Evolutionary conservation across 306 rosid genomes (phyloP).

Genomic region (Chamaecrista fasciculata): DNA sequence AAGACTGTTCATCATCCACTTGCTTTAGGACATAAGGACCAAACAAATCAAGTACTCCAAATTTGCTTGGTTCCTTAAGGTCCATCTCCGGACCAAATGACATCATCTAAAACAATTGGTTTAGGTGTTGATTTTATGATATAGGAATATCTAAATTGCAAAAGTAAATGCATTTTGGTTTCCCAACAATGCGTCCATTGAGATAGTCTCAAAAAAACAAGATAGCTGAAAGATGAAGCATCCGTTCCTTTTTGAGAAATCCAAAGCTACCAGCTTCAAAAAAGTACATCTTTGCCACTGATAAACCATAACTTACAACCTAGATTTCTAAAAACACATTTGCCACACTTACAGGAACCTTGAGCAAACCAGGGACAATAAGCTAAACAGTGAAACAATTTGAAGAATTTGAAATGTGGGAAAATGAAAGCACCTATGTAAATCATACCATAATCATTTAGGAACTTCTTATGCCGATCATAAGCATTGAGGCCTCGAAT

Average conservation of each 20-base stretch:
- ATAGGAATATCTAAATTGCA: slow-evolving; percentile 36
- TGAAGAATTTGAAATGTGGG: not conserved
- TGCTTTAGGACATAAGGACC: slow-evolving; percentile 65
- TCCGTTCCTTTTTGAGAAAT: not conserved
- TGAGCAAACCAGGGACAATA: not conserved
- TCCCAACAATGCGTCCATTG: not conserved
- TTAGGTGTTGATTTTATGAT: not conserved
- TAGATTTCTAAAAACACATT: not conserved
- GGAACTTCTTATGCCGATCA: slow-evolving; percentile 46
- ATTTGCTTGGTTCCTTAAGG: slow-evolving; percentile 46
- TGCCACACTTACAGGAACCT: not conserved
- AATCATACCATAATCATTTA: slow-evolving; percentile 65
- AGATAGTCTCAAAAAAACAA: not conserved
- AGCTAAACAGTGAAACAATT: not conserved
- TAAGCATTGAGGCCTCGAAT: slow-evolving; percentile 53
- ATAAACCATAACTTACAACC: not conserved
- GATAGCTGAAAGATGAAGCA: not conserved
- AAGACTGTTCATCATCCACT: slow-evolving; percentile 85
- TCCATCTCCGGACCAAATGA: slow-evolving; percentile 37
- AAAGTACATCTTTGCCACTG: not conserved
- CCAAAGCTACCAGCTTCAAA: not conserved
- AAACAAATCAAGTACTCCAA: slow-evolving; percentile 57
- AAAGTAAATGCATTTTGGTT: not conserved
- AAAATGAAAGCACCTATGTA: not conserved
- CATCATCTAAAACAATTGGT: not conserved